Base-by-base conservation (phyloP, 148 eudicot genomes). In the Linanthus parryae region DNA sequence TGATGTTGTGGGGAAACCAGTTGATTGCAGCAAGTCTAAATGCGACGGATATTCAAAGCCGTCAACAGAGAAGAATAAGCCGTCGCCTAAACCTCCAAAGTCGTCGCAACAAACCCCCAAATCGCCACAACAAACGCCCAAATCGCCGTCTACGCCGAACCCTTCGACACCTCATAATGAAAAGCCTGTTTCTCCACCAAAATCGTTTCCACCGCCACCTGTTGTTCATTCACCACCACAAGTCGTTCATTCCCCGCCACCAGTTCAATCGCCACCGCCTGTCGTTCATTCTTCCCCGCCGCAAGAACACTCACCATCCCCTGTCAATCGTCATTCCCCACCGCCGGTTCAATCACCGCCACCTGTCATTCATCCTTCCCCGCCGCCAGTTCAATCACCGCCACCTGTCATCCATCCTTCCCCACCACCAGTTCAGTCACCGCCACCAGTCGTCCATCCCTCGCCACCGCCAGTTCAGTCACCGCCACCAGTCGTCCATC, bases 11-110 rank as follows among this genome's bases (percentile, higher is more conserved):
- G 18, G 19, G 42, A 57, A 50, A 30, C 52, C 43, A 2, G 34
- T 65, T 33, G 69, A 65, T 51, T 65, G 69, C 41, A 41, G 52
- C 22, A 50, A 43, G 46, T 33, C 46, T 15, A 50, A 53, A 3
- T 52, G 69, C 25, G 45, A 45, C 27, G 52, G 16, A 17, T 16
- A 12, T 14, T 24, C 43, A 39, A 15, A 7, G 3, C 30, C 41
- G 2, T 1, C 67, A 6, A 10, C 49, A 35, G 43, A 35, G 14
- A 33, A 33, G 6, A 20, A 5, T 16, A 42, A 42, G 45, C 44
- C 58, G 23, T 5, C 17, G 15, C 34, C 50, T 6, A 49, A 44
- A 26, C 58, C 57, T 6, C 0, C 51, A 29, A 14, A 17, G 5
- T 19, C 18, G 3, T 3, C 42, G n/a, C 17, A 17, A 34, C 8